A percentile compares a stretch with the other conserved stretches of the same genome.
phyloP scores from a whole-genome alignment of 78 protist species.

The Speleostelium caveatum region DNA sequence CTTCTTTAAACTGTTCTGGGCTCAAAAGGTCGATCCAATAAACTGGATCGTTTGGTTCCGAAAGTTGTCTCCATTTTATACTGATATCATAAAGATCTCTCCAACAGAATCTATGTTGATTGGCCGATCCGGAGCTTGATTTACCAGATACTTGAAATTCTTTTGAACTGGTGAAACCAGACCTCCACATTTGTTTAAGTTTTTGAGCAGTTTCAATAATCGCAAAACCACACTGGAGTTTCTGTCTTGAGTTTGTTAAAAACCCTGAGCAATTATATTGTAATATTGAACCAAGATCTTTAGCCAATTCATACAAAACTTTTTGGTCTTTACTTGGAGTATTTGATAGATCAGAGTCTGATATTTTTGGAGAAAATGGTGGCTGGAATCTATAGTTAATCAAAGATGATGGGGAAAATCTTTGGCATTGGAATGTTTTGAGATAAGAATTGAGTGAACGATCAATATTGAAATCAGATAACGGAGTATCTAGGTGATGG shows the following conservation, averaged over 20 bases:
- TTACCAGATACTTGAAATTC: not conserved
- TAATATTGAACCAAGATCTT: constrained; percentile 30
- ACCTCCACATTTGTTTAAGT: constrained; percentile 7
- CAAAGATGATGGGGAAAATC: constrained; percentile 14
- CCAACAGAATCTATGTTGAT: constrained; percentile 50
- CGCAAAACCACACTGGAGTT: constrained; percentile 75
- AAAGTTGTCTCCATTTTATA: constrained; percentile 83
- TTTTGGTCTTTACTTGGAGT: not conserved
- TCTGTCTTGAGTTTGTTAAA: constrained; percentile 74
- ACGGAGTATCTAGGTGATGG: constrained; percentile 7
- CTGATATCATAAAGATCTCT: constrained; percentile 80
- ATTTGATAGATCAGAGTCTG: constrained; percentile 1
- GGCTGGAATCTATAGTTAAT: not conserved
- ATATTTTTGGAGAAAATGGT: not conserved
- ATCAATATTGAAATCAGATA: constrained; percentile 13
- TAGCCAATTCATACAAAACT: constrained; percentile 14
- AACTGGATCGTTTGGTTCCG: constrained; percentile 90
- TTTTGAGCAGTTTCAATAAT: constrained; percentile 74
- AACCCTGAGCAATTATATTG: constrained; percentile 81
- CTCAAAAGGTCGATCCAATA: constrained; percentile 89
- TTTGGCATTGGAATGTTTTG: constrained; percentile 54
- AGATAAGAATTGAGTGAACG: constrained; percentile 9
- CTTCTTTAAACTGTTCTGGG: constrained; percentile 81
- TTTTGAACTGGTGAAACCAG: not conserved
- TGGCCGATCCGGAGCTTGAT: not conserved